Percentiles rank a stretch among this genome's conserved stretches.
These are phyloP conservation scores for Penicillium occitanis DNA, from an alignment of 2,329 filamentous ascomycete genomes.

Conservation along the genomic window DNA sequence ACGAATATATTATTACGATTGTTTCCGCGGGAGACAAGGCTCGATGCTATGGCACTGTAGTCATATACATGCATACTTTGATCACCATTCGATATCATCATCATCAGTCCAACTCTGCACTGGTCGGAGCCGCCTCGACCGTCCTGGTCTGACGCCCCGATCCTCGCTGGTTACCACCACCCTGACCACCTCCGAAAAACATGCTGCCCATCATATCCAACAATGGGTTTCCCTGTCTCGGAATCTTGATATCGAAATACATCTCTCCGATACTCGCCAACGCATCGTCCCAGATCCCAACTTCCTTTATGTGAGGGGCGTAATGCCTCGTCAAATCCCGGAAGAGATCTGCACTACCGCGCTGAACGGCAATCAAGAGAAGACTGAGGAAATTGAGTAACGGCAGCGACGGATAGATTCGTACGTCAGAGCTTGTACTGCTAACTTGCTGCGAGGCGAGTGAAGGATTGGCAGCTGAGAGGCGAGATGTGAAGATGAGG, in stretches of 20 bases:
- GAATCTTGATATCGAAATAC: conserved; percentile 91
- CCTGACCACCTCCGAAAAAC: conserved; percentile 72
- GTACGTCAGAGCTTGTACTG: conserved; percentile 68
- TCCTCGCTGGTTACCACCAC: conserved; percentile 47
- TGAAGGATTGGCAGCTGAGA: conserved; percentile 57
- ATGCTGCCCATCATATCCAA: conserved; percentile 98
- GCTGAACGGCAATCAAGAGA: conserved; percentile 77
- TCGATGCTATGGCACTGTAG: background rate
- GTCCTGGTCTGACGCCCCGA: conserved; percentile 45
- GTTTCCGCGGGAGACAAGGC: background rate
- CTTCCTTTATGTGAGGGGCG: conserved; percentile 71
- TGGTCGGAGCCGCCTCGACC: conserved; percentile 48
- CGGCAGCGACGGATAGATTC: conserved; percentile 87
- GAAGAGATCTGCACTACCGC: conserved; percentile 75
- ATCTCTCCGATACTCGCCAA: conserved; percentile 89
- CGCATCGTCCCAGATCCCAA: conserved; percentile 74
- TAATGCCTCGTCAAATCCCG: conserved; percentile 82
- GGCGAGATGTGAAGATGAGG: conserved; percentile 68
- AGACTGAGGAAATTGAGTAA: conserved; percentile 91
- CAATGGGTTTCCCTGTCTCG: conserved; percentile 84
- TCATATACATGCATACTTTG: conserved; percentile 1
- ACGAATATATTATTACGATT: background rate
- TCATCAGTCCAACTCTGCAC: conserved; percentile 47
- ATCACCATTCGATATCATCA: background rate
- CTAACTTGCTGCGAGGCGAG: conserved; percentile 81